phyloP scores from a whole-genome alignment of 768 basidiomycete genomes.

The Boletus patriciae region DNA sequence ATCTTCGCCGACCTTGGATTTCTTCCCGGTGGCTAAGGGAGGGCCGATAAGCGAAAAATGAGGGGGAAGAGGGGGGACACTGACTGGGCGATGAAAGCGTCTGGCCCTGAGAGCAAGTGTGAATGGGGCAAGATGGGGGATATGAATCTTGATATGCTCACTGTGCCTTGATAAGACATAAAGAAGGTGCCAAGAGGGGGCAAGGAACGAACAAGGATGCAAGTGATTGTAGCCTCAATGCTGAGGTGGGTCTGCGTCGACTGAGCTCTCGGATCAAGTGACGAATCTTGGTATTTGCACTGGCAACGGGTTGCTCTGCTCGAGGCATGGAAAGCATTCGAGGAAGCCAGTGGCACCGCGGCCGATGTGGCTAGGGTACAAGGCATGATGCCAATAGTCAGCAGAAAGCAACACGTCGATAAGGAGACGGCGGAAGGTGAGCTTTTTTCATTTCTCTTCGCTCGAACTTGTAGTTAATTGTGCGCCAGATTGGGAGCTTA shows the following conservation, averaged over 20 bases:
- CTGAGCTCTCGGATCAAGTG: not conserved
- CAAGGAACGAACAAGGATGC: not conserved
- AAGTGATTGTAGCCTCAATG: constrained; percentile 58
- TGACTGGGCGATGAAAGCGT: constrained; percentile 78
- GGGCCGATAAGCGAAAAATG: constrained; percentile 14
- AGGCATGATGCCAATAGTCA: constrained; percentile 90
- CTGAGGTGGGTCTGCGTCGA: constrained; percentile 60
- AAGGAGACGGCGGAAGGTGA: constrained; percentile 84
- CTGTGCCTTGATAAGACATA: constrained; percentile 35
- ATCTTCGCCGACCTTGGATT: constrained; percentile 70
- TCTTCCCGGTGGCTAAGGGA: constrained; percentile 74
- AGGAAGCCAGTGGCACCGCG: constrained; percentile 72
- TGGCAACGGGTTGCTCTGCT: constrained; percentile 93
- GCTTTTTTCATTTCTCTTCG: constrained; percentile 21
- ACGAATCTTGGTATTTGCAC: constrained; percentile 7
- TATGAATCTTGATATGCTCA: constrained; percentile 14
- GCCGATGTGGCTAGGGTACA: constrained; percentile 81
- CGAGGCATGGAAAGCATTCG: constrained; percentile 95
- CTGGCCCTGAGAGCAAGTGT: constrained; percentile 61
- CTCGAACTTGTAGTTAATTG: not conserved
- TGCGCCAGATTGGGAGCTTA: constrained; percentile 84
- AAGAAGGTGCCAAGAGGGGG: constrained; percentile 9
- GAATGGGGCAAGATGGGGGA: constrained; percentile 6
- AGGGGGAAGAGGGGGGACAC: constrained; percentile 24
- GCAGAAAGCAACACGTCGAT: constrained; percentile 80